phyloP scores from a whole-genome alignment of 257 asterid genomes.

The Solanum sejunctum region DNA sequence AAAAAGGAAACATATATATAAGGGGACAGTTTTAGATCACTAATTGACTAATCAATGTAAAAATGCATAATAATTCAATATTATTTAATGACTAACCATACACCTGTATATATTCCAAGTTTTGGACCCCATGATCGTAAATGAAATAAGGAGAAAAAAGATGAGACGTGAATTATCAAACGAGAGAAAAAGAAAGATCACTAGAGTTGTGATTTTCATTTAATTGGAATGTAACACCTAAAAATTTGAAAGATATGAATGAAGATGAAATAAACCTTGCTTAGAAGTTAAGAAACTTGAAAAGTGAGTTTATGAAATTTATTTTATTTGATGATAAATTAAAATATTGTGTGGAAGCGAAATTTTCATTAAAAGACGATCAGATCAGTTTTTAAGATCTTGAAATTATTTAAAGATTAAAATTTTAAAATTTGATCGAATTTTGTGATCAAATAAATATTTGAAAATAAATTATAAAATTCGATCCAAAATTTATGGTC shows the following conservation, averaged over 20 bases:
- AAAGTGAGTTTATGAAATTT: background rate
- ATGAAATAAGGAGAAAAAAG: background rate
- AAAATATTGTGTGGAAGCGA: background rate
- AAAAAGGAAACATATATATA: background rate
- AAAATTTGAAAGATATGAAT: background rate
- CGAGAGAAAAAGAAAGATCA: background rate
- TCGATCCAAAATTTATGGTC: too few species aligned
- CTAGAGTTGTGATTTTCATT: background rate
- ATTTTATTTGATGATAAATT: background rate
- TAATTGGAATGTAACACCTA: background rate
- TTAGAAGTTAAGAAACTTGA: background rate
- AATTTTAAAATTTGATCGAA: too few species aligned
- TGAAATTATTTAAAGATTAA: too few species aligned
- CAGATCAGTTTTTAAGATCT: too few species aligned
- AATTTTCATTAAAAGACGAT: background rate
- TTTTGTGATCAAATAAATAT: too few species aligned
- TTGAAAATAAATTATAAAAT: too few species aligned
- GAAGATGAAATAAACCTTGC: background rate
- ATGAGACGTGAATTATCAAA: background rate
- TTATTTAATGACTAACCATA: background rate
- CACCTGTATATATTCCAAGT: background rate
- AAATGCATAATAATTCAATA: background rate
- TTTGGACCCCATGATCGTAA: background rate
- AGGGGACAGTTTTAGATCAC: background rate
- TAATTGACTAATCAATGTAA: background rate